Base-by-base conservation (phyloP, 1,139 yeast species). In the Saccharomyces hybrid region DNA sequence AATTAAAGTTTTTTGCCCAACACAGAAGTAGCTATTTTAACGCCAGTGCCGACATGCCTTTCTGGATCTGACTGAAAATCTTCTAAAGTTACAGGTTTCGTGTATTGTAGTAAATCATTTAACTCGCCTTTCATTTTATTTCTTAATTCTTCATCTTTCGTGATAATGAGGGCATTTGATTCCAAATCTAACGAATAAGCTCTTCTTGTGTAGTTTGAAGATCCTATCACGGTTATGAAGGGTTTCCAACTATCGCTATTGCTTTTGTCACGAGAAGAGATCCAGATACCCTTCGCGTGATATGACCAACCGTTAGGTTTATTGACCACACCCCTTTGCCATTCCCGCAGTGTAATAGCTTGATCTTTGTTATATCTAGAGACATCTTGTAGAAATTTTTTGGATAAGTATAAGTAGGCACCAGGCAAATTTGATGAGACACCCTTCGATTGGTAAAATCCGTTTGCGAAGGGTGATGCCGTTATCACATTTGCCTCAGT, bases 261-360 rank as follows among this genome's bases (percentile, higher is more conserved):
- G 6, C 16, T 23, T 3, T 52, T 62, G 0, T 90, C 87, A 6
- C 79, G 79, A 6, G 44, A 4, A 1, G 83, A 78, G 1, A 88
- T 73, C 99, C 99, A 93, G n/a, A 90, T 75, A 0, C 99, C 99
- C 68, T 93, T 93, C 13, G 99, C 99, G 67, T 93, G 99, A 69
- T 93, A 93, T 0, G 97, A 88, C 99, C 99, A 93, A 1, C 99
- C 98, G 32, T 76, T 80, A 0, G 83, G 80, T 9, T 88, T 80
- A 64, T 89, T 89, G 7, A 90, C 96, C 1, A 82, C 73, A 1
- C 99, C 99, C 51, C 80, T 81, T 65, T 81, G 81, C 99, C 99
- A 95, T 70, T 93, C 98, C 55, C 75, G 78, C 44, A 93, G 74
- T 14, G 75, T 72, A 34, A 91, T 81, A 23, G 75, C 65, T 5